Conservation (phyloP, 1,284 basidiomycete species). For the Austroboletus rostrupii region DNA sequence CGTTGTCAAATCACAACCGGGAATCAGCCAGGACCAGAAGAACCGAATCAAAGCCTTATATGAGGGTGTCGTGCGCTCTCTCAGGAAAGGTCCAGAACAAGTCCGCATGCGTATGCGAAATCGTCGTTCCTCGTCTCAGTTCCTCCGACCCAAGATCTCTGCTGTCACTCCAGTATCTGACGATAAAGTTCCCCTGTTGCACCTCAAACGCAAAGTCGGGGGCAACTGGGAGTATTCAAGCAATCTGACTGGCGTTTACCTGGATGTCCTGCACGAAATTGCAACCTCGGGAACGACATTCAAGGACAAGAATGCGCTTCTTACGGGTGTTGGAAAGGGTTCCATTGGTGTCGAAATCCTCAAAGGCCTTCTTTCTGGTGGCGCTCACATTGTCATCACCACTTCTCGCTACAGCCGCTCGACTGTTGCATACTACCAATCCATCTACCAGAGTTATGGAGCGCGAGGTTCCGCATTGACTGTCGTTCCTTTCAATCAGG, state of each 20-base stretch:
- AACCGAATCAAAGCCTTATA: slow-evolving; percentile 96
- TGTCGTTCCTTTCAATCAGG: slow-evolving; percentile 98
- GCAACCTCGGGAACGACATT: slow-evolving; percentile 97
- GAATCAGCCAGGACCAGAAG: slow-evolving; percentile 96
- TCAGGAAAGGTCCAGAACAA: slow-evolving; percentile 63
- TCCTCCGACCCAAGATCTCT: slow-evolving; percentile 85
- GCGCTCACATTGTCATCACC: slow-evolving; percentile 94
- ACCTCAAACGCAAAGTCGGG: slow-evolving; percentile 97
- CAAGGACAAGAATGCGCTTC: slow-evolving; percentile 96
- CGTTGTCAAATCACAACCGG: slow-evolving; percentile 93
- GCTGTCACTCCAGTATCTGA: slow-evolving; percentile 77
- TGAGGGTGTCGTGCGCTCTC: slow-evolving; percentile 87
- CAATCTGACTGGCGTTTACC: slow-evolving; percentile 93
- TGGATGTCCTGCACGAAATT: slow-evolving; percentile 96
- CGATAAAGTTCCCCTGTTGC: slow-evolving; percentile 91
- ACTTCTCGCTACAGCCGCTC: slow-evolving; percentile 93
- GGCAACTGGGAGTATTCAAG: slow-evolving; percentile 94
- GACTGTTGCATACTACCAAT: slow-evolving; percentile 97
- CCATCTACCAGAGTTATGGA: slow-evolving; percentile 94
- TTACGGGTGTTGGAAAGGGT: slow-evolving; percentile 96
- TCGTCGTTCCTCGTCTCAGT: slow-evolving; percentile 89
- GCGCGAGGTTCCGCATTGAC: slow-evolving; percentile 93
- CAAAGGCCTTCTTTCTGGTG: slow-evolving; percentile 94
- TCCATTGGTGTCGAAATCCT: slow-evolving; percentile 97
- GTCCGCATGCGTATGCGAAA: slow-evolving; percentile 55